Conservation (phyloP, 2,329 filamentous ascomycete species). For the Talaromyces sp. region DNA sequence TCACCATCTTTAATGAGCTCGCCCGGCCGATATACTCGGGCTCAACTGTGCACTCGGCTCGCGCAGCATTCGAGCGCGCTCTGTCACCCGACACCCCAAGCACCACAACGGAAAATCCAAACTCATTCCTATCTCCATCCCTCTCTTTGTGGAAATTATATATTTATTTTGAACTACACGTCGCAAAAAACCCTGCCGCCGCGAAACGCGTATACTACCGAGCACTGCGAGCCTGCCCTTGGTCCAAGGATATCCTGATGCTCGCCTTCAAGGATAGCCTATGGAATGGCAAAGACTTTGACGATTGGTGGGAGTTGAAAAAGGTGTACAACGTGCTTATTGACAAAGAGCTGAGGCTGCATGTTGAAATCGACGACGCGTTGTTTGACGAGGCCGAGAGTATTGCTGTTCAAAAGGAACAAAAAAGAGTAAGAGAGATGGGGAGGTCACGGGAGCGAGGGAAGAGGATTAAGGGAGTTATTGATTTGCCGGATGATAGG, state of each 20-base stretch:
- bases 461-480: constrained; percentile 10
- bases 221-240: constrained; percentile 55
- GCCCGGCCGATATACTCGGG: constrained; percentile 37
- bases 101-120: constrained; percentile 13
- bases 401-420: constrained; percentile 10
- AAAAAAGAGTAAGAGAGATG: not conserved
- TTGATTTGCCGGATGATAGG: constrained; percentile 26
- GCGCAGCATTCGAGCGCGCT: constrained; percentile 52
- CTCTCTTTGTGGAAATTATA: constrained; percentile 49
- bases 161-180: constrained; percentile 44
- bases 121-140: constrained; percentile 15
- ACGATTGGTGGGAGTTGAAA: constrained; percentile 46
- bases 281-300: constrained; percentile 17
- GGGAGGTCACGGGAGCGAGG: not conserved
- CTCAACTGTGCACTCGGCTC: constrained; percentile 48
- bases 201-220: constrained; percentile 52
- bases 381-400: constrained; percentile 27
- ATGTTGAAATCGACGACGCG: constrained; percentile 48
- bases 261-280: constrained; percentile 41
- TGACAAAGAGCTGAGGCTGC: constrained; percentile 58
- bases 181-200: constrained; percentile 34
- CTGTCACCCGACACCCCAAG: constrained; percentile 26
- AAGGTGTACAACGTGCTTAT: constrained; percentile 52
- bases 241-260: constrained; percentile 58
- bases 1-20: constrained; percentile 53